phyloP scores from a whole-genome alignment of 2,329 filamentous ascomycete genomes.

The Ceratocystiopsis sp. region DNA sequence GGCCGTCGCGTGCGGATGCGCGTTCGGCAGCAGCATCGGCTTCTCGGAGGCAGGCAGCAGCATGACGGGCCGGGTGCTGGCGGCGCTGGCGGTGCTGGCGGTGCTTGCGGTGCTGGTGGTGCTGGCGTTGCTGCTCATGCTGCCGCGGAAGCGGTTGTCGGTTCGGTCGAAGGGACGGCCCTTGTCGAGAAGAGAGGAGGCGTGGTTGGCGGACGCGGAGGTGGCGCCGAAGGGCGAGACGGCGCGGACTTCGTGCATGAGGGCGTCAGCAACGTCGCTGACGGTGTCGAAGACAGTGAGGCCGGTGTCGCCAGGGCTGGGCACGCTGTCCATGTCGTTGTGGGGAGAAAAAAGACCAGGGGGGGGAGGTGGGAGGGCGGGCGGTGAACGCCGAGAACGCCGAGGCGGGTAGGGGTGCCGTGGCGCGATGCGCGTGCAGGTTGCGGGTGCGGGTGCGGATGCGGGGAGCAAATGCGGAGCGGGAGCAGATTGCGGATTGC shows the following conservation, averaged over 20 bases:
- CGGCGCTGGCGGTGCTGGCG: not conserved
- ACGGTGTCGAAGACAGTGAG: constrained; percentile 9
- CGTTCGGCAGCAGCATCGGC: too few species aligned
- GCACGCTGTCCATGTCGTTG: constrained; percentile 8
- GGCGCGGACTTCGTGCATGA: constrained; percentile 6
- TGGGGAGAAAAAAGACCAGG: not conserved
- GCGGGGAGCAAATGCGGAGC: too few species aligned
- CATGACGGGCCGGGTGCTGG: not conserved
- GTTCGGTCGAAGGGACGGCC: not conserved
- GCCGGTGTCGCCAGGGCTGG: constrained; percentile 9
- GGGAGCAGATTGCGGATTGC: too few species aligned
- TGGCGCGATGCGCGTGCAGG: too few species aligned
- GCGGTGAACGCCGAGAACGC: not conserved
- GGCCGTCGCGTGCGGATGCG: not conserved
- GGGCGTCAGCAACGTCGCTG: constrained; percentile 3
- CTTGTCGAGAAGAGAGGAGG: not conserved
- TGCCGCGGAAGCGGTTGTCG: constrained; percentile 4
- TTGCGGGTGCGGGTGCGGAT: too few species aligned
- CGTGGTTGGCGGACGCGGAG: not conserved
- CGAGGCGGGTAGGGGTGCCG: not conserved
- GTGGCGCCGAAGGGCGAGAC: constrained; percentile 7
- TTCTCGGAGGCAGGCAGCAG: constrained; percentile 3
- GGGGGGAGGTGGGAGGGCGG: not conserved
- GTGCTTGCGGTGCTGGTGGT: not conserved
- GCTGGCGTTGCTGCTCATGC: constrained; percentile 3